Evolutionary conservation across 2,329 filamentous ascomycete species (phyloP).

Genomic region (Hysterium pulicare): DNA sequence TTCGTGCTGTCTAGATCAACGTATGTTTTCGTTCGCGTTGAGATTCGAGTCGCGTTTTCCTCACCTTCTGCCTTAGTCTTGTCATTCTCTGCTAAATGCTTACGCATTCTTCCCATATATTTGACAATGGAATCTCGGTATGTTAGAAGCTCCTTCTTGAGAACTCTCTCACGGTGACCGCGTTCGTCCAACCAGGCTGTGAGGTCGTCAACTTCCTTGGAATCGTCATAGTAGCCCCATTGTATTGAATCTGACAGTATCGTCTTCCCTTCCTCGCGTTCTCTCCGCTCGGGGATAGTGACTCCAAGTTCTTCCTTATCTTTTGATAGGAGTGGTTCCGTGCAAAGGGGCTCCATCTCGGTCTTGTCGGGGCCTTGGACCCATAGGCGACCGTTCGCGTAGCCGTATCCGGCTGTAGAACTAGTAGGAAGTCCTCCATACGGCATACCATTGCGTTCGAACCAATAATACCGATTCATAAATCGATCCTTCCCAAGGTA

Average conservation of each 20-base stretch:
- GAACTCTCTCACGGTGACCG: conserved; percentile 78
- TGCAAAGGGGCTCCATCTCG: conserved; percentile 56
- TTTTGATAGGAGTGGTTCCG: conserved; percentile 65
- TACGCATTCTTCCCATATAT: conserved; percentile 76
- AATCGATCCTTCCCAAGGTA: conserved; percentile 92
- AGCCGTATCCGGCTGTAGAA: conserved; percentile 81
- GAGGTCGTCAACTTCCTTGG: conserved; percentile 71
- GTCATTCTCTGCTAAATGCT: conserved; percentile 61
- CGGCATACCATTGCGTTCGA: conserved; percentile 97
- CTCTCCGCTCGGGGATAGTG: conserved; percentile 82
- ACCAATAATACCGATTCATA: conserved; percentile 99
- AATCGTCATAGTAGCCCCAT: conserved; percentile 89
- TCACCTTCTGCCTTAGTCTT: conserved; percentile 49
- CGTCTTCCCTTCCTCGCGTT: conserved; percentile 77
- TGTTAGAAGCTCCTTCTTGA: conserved; percentile 78
- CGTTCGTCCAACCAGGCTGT: conserved; percentile 86
- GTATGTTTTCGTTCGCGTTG: conserved; percentile 61
- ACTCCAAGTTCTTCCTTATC: conserved; percentile 76
- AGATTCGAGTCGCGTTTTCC: conserved; percentile 53
- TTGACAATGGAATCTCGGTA: conserved; percentile 73
- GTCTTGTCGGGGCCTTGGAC: conserved; percentile 91
- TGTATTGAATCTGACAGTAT: conserved; percentile 72
- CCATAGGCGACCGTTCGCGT: conserved; percentile 95
- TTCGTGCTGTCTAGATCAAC: conserved; percentile 51
- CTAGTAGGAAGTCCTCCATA: conserved; percentile 83